Evolutionary conservation across 169 alveolate genomes (phyloP).

Genomic region (Eimeria falciformis): DNA sequence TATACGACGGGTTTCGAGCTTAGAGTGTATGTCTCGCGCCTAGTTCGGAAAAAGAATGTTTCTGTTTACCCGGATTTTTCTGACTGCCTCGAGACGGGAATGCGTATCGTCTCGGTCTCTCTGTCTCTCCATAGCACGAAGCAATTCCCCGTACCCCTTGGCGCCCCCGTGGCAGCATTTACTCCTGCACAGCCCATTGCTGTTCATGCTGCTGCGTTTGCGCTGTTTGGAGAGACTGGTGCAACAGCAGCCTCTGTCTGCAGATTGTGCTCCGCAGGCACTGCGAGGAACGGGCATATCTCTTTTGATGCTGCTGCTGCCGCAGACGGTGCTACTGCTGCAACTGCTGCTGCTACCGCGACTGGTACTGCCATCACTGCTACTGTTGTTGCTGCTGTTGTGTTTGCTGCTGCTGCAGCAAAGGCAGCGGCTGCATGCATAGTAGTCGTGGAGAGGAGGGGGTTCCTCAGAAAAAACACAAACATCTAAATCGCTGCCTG

Average conservation of each 20-base stretch:
- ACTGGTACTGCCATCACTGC: neutral
- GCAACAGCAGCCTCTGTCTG: slow-evolving; percentile 49
- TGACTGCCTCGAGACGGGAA: neutral
- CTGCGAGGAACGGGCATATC: neutral
- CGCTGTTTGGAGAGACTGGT: neutral
- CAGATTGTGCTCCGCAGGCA: slow-evolving; percentile 1
- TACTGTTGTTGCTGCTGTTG: neutral
- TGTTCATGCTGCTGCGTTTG: neutral
- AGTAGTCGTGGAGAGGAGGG: slow-evolving; percentile 14
- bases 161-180: slow-evolving; percentile 35
- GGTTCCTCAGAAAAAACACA: slow-evolving; percentile 2
- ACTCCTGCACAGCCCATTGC: slow-evolving; percentile 37
- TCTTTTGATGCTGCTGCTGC: neutral
- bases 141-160: neutral
- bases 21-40: too few species aligned
- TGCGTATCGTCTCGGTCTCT: neutral
- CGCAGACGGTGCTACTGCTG: neutral
- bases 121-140: neutral
- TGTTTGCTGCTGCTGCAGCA: slow-evolving; percentile 49
- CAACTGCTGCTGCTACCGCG: neutral
- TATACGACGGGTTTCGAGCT: too few species aligned
- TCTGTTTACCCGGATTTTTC: slow-evolving; percentile 10
- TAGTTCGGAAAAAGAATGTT: too few species aligned
- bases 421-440: slow-evolving; percentile 28
- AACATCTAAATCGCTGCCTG: slow-evolving; percentile 56